Percentiles rank a stretch among this genome's conserved stretches.
Evolutionary conservation across 1,139 yeast species (phyloP).

Genomic region (Kodamaea alishanica): DNA sequence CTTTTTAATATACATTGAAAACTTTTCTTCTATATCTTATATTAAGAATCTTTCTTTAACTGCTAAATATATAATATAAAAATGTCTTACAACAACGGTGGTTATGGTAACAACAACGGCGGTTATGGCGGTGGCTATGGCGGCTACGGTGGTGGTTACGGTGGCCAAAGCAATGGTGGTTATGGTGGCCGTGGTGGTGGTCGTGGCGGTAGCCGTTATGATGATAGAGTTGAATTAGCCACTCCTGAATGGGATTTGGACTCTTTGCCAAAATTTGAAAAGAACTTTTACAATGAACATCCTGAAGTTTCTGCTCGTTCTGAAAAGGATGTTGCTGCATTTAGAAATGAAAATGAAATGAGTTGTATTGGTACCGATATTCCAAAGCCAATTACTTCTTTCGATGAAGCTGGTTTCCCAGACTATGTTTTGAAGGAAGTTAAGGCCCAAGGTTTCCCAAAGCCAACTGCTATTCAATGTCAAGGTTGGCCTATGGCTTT

Average conservation of each 20-base stretch:
- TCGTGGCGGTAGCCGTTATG: constrained; percentile 21
- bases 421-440: constrained; percentile 87
- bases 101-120: constrained; percentile 21
- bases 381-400: constrained; percentile 89
- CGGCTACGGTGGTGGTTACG: constrained; percentile 26
- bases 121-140: constrained; percentile 28
- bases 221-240: constrained; percentile 54
- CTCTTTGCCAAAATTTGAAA: constrained; percentile 83
- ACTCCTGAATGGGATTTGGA: constrained; percentile 79
- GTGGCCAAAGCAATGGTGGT: constrained; percentile 28
- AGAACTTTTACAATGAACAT: constrained; percentile 89
- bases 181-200: constrained; percentile 29
- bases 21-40: not conserved
- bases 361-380: constrained; percentile 76
- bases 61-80: constrained; percentile 2
- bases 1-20: constrained; percentile 1
- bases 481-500: constrained; percentile 99
- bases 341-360: constrained; percentile 86
- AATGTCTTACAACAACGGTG: constrained; percentile 26
- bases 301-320: constrained; percentile 72
- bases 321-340: constrained; percentile 64
- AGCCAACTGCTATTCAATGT: constrained; percentile 94
- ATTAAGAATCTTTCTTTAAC: constrained; percentile 3
- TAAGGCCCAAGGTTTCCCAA: constrained; percentile 86
- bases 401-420: constrained; percentile 97